These are phyloP conservation scores for Saccharomyces hybrid DNA, from an alignment of 1,139 yeast genomes.

Conservation along the genomic window DNA sequence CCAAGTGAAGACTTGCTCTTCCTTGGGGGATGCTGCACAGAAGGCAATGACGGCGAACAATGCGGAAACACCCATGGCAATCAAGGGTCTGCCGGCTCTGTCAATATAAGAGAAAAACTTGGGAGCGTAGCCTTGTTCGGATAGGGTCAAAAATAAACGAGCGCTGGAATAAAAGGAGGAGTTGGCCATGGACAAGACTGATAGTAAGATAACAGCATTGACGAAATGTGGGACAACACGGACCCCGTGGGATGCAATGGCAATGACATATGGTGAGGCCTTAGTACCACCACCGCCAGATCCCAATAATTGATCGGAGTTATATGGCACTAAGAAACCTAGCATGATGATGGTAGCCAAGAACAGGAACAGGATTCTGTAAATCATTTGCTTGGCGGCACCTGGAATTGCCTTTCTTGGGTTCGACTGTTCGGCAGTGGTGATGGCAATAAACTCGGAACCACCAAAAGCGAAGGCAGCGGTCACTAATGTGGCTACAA, in stretches of 20 bases:
- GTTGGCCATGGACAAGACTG: slow-evolving; percentile 45
- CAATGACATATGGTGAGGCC: slow-evolving; percentile 73
- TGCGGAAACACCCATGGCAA: slow-evolving; percentile 42
- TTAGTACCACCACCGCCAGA: slow-evolving; percentile 39
- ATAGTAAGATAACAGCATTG: slow-evolving; percentile 44
- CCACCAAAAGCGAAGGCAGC: slow-evolving; percentile 89
- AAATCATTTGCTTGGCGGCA: slow-evolving; percentile 69
- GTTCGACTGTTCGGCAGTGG: slow-evolving; percentile 82
- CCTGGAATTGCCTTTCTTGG: slow-evolving; percentile 68
- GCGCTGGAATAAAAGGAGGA: slow-evolving; percentile 52
- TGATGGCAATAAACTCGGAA: slow-evolving; percentile 74
- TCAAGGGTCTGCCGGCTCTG: slow-evolving; percentile 52
- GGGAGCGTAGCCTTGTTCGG: slow-evolving; percentile 54
- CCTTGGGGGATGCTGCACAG: slow-evolving; percentile 49
- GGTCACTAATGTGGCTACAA: slow-evolving; percentile 71
- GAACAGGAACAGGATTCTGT: slow-evolving; percentile 63
- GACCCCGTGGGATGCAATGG: slow-evolving; percentile 54
- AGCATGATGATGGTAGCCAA: slow-evolving; percentile 52
- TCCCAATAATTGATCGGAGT: slow-evolving; percentile 43
- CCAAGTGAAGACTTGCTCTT: too few species aligned
- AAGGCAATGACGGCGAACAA: slow-evolving; percentile 48
- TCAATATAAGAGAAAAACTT: slow-evolving; percentile 49
- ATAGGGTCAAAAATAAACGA: slow-evolving; percentile 50
- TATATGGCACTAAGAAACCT: slow-evolving; percentile 64
- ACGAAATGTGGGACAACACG: slow-evolving; percentile 38